Base-by-base conservation (phyloP, 768 basidiomycete genomes). In the Podaxis rugospora region DNA sequence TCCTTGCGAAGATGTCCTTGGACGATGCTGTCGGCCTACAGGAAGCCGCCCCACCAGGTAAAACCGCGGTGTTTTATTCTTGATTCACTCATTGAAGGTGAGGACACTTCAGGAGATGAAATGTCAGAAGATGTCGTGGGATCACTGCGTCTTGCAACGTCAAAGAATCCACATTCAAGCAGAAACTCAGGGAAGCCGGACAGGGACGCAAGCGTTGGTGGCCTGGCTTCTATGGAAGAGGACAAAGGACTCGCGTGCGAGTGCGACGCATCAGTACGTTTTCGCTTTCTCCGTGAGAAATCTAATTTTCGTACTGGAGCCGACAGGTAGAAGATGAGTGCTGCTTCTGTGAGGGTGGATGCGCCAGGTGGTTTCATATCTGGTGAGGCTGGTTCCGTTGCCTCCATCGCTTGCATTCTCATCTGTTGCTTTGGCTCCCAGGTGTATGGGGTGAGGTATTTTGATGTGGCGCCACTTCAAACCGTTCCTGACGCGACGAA, bases 331-430 rank as follows among this genome's bases (percentile, higher is more conserved):
- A 86, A 28, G 87, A 88, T 63, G 77, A 80, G 23, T 67, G 65
- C 28, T 80, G 83, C 59, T 78, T 83, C 58, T 93, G 91, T 66
- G 89, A 92, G 62, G 86, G 84, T 7, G 83, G 78, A n/a, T 92
- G 92, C 71, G 76, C 76, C 16, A 80, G 76, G 60, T 92, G 90
- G 90, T 88, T 82, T 68, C 92, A 93, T 69, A 66, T 85, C 46
- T 93, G 91, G 91, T 91, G 57, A 57, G 82, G 68, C 53, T 6
- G 6, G 32, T 21, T 21, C 9, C 9, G 10, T 49, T 23, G 9
- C 47, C 23, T 10, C n/a, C 14, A 42, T 13, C 47, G 21, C 21
- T 5, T 27, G 11, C n/a, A 25, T 42, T 9, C 52, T 7, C 7
- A 13, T 32, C 16, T 7, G 25, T 4, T 44, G 35, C 37, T 40